Evolutionary conservation across 129 eudicot genomes (phyloP).

Genomic region (Smallanthus sonchifolius): DNA sequence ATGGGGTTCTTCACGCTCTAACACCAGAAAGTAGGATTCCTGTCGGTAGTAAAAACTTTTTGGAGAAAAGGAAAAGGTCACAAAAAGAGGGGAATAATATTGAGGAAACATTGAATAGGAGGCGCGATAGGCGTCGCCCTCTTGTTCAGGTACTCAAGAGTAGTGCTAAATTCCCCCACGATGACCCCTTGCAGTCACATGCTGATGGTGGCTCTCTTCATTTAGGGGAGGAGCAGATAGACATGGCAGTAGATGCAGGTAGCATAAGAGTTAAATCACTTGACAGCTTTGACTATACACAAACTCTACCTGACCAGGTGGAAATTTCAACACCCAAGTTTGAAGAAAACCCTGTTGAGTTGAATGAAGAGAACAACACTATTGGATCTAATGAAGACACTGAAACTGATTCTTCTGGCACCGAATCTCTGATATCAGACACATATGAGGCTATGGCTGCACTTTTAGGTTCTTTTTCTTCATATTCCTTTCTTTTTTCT

Average conservation of each 20-base stretch:
- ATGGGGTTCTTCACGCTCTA: slow-evolving; percentile 14
- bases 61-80: slow-evolving; percentile 45
- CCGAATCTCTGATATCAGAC: slow-evolving; percentile 70
- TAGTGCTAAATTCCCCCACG: slow-evolving; percentile 29
- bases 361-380: slow-evolving; percentile 43
- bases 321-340: slow-evolving; percentile 34
- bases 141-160: slow-evolving; percentile 56
- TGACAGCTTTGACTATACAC: slow-evolving; percentile 26
- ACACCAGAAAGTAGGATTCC: slow-evolving; percentile 23
- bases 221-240: slow-evolving; percentile 40
- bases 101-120: slow-evolving; percentile 45
- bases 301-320: slow-evolving; percentile 28
- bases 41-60: slow-evolving; percentile 26
- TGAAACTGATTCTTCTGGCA: slow-evolving; percentile 92
- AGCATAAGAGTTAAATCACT: slow-evolving; percentile 30
- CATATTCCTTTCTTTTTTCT: slow-evolving; percentile 10
- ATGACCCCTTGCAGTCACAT: slow-evolving; percentile 39
- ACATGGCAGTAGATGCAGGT: slow-evolving; percentile 21
- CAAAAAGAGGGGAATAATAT: slow-evolving; percentile 19
- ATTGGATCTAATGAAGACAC: slow-evolving; percentile 85
- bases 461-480: slow-evolving; percentile 58
- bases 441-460: slow-evolving; percentile 54
- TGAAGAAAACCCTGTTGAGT: slow-evolving; percentile 37
- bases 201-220: slow-evolving; percentile 28
- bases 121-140: slow-evolving; percentile 54